Evolutionary conservation across 73 alveolate species (phyloP).

Genomic region (Paramecium pentaurelia): DNA sequence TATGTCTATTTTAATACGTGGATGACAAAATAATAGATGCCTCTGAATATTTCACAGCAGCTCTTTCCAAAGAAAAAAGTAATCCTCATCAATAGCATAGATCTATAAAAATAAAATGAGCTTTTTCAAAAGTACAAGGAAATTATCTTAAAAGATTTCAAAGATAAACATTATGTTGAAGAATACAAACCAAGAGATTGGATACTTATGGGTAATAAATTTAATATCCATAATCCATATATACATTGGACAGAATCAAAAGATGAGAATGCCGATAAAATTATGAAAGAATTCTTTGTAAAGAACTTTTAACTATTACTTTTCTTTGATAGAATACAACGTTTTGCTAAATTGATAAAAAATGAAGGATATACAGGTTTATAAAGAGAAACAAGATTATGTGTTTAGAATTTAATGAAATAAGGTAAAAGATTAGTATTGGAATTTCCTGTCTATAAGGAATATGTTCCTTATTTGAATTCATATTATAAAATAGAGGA

Average conservation of each 20-base stretch:
- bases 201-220: conserved; percentile 25
- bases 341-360: neutral
- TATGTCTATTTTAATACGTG: neutral
- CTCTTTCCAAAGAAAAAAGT: neutral
- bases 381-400: neutral
- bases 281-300: neutral
- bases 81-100: neutral
- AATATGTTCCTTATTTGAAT: neutral
- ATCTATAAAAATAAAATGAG: neutral
- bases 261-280: neutral
- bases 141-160: neutral
- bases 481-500: neutral
- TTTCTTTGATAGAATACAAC: neutral
- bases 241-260: neutral
- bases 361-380: neutral
- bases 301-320: neutral
- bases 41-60: neutral
- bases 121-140: neutral
- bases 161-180: neutral
- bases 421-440: neutral
- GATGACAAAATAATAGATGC: conserved; percentile 25
- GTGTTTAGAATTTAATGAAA: neutral
- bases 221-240: conserved; percentile 41
- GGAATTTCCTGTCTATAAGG: conserved; percentile 3
- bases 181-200: neutral